Conservation (phyloP, 306 rosid genomes). For the Ammopiptanthus mongolicus region DNA sequence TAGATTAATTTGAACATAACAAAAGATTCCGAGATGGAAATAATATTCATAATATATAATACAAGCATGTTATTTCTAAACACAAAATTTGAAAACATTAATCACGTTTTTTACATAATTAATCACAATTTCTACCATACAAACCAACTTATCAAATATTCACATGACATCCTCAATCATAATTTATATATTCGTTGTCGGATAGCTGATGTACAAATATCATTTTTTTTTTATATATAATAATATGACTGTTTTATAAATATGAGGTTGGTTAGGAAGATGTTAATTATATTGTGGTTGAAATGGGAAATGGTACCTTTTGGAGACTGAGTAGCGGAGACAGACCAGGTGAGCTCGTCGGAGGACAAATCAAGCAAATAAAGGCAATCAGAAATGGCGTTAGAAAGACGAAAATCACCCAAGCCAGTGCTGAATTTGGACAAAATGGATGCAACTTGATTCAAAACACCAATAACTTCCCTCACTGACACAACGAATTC, state of each 20-base stretch:
- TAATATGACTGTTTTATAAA: neutral
- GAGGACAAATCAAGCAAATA: constrained; percentile 59
- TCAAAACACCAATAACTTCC: constrained; percentile 25
- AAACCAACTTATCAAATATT: too few species aligned
- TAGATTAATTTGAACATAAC: neutral
- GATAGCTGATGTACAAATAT: too few species aligned
- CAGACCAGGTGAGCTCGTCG: constrained; percentile 49
- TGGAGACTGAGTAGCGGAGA: constrained; percentile 51
- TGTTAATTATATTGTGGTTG: too few species aligned
- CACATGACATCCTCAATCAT: too few species aligned
- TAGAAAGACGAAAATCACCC: constrained; percentile 46
- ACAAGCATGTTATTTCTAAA: too few species aligned
- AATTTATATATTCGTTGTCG: too few species aligned
- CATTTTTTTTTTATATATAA: too few species aligned
- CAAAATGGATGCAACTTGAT: constrained; percentile 41
- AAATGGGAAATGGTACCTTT: constrained; percentile 29
- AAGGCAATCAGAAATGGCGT: constrained; percentile 66
- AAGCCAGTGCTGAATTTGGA: constrained; percentile 28
- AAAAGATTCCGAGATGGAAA: neutral
- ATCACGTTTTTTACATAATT: too few species aligned
- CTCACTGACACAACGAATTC: constrained; percentile 35
- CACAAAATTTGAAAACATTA: too few species aligned
- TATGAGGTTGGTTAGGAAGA: neutral
- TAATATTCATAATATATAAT: neutral
- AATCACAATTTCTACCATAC: too few species aligned